A percentile compares a stretch with the other conserved stretches of the same genome.
Evolutionary conservation across 2,329 filamentous ascomycete genomes (phyloP).

Genomic region (Verticillium zaregamsianum): DNA sequence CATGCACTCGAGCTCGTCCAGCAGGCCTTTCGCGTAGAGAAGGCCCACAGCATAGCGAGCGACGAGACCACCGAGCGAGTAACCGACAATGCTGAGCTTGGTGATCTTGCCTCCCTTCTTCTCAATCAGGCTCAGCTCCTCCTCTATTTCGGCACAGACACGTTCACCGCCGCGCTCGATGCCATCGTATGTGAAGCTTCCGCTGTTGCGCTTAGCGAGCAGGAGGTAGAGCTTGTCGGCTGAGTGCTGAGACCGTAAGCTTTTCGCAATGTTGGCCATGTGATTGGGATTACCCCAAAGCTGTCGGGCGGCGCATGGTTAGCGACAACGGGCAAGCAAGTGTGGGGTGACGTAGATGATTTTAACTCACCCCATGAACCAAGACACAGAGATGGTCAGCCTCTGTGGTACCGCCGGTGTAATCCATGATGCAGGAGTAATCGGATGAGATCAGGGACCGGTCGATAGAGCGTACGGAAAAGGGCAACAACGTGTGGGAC

Average conservation of each 20-base stretch:
- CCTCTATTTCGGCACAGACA: constrained; percentile 63
- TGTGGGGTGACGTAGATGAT: background rate
- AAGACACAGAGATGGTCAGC: constrained; percentile 73
- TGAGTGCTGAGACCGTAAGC: constrained; percentile 56
- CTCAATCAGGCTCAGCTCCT: constrained; percentile 53
- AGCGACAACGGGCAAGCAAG: background rate
- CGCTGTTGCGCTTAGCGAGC: constrained; percentile 67
- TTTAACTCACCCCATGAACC: constrained; percentile 64
- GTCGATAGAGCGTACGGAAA: constrained; percentile 27
- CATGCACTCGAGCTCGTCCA: constrained; percentile 76
- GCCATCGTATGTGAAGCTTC: constrained; percentile 68
- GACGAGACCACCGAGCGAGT: constrained; percentile 84
- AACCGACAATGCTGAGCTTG: constrained; percentile 84
- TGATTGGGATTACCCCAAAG: constrained; percentile 79
- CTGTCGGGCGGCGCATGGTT: constrained; percentile 25
- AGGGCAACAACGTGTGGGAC: constrained; percentile 17
- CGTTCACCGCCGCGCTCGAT: constrained; percentile 66
- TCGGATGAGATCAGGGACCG: constrained; percentile 25
- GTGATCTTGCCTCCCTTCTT: constrained; percentile 65
- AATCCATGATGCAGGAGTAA: constrained; percentile 32
- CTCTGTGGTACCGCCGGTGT: constrained; percentile 45
- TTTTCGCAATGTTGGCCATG: constrained; percentile 63
- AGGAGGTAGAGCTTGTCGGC: constrained; percentile 66
- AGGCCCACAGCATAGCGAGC: constrained; percentile 83
- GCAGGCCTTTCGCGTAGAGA: constrained; percentile 73